A percentile compares a stretch with the other conserved stretches of the same genome.
These are phyloP conservation scores for Boletus fagicola DNA, from an alignment of 768 basidiomycete genomes.

Conservation along the genomic window DNA sequence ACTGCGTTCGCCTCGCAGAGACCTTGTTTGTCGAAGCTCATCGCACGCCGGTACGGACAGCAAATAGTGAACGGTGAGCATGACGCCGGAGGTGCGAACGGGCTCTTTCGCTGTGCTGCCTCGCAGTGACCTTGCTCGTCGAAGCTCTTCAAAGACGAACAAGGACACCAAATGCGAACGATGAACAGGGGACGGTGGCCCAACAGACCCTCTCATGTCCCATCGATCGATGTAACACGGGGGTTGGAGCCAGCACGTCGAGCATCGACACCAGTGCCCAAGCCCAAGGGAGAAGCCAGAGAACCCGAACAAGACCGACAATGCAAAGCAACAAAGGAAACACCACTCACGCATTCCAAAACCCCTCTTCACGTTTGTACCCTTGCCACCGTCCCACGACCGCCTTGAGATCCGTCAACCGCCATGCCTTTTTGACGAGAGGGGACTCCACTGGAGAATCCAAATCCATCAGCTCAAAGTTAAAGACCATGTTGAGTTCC, in stretches of 20 bases:
- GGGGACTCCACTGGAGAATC: slow-evolving; percentile 46
- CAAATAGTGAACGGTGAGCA: slow-evolving; percentile 9
- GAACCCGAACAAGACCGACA: slow-evolving; percentile 3
- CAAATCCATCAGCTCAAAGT: slow-evolving; percentile 60
- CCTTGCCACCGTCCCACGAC: slow-evolving; percentile 53
- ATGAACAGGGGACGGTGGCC: slow-evolving; percentile 6
- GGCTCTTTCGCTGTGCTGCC: slow-evolving; percentile 15
- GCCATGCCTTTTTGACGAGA: slow-evolving; percentile 48
- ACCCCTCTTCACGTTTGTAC: slow-evolving; percentile 55
- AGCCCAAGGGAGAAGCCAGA: background rate
- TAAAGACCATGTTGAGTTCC: slow-evolving; percentile 65
- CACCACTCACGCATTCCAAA: slow-evolving; percentile 61
- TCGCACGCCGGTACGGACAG: background rate
- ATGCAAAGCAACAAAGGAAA: background rate
- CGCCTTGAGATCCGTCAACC: slow-evolving; percentile 49
- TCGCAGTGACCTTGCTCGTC: slow-evolving; percentile 20
- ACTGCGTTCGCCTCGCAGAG: slow-evolving; percentile 20
- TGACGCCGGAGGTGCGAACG: slow-evolving; percentile 11
- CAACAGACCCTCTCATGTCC: slow-evolving; percentile 14
- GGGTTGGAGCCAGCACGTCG: background rate
- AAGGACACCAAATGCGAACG: slow-evolving; percentile 9
- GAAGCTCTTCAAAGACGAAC: slow-evolving; percentile 6
- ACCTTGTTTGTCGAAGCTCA: slow-evolving; percentile 8
- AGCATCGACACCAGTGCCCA: slow-evolving; percentile 1
- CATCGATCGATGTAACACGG: slow-evolving; percentile 14